Base-by-base conservation (phyloP, 2,329 filamentous ascomycete species). In the Talaromyces atroroseus region DNA sequence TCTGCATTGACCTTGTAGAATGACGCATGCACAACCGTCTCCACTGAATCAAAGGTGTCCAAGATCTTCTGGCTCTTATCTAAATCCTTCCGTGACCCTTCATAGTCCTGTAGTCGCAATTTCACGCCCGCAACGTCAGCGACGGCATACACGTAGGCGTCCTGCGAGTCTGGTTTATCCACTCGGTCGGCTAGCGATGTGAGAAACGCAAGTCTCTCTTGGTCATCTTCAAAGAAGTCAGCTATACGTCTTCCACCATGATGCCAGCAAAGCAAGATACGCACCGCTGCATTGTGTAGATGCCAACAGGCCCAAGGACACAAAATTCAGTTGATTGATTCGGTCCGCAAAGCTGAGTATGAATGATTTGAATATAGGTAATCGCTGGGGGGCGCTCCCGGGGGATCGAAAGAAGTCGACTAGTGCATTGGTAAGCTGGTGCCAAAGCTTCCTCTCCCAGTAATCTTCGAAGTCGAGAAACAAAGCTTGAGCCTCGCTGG, bases 391-490 rank as follows among this genome's bases (percentile, higher is more conserved):
- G 56, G 85, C 87, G 75, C 92, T 97, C 69, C 86, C 84, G 46
- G 88, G 82, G 65, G 89, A 78, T 68, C 86, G 86, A 79, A 96
- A 99, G 82, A 92, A 96, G 64, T 89, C 82, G 65, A 96, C 80
- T 56, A 99, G 83, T 53, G 87, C 81, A 69, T 96, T 88, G 36
- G 94, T 99, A 64, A 99, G 87, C 77, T 99, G 92, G 79, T 99
- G 94, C 94, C 94, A 99, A 76, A 99, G 83, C 78, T 96, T 96
- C 68, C 92, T 87, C 80, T 99, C 94, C 94, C 94, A 99, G 70
- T 86, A 89, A 72, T 95, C 91, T 79, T 99, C 94, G 64, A 99
- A 96, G 67, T 87, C 85, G 66, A 99, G 82, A 74, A 96, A 89
- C 68, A 89, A 84, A 67, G 87, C 83, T 76, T 96, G 92, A 53